Evolutionary conservation across 768 basidiomycete genomes (phyloP).

Genomic region (Suillus brevipes): DNA sequence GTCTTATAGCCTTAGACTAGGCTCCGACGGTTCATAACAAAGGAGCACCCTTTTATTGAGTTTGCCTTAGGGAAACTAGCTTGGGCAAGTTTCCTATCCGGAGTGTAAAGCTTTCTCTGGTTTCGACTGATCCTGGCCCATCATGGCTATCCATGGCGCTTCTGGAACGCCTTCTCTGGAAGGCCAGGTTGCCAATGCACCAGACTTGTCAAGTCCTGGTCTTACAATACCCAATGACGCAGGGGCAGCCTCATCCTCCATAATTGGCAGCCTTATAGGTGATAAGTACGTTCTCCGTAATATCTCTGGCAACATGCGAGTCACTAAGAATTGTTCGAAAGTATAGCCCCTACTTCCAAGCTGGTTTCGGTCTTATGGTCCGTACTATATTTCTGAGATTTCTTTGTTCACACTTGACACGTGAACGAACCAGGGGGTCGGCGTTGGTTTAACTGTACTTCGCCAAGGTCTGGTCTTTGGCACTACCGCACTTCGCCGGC

Average conservation of each 20-base stretch:
- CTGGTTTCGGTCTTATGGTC: slow-evolving; percentile 97
- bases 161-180: background rate
- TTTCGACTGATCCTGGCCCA: background rate
- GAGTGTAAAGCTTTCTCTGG: background rate
- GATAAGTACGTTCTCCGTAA: slow-evolving; percentile 59
- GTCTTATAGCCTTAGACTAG: background rate
- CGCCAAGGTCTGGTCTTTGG: slow-evolving; percentile 70
- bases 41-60: background rate
- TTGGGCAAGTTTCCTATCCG: background rate
- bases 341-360: slow-evolving; percentile 93
- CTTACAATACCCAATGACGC: slow-evolving; percentile 13
- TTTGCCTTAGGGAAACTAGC: background rate
- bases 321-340: slow-evolving; percentile 34
- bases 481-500: slow-evolving; percentile 75
- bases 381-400: slow-evolving; percentile 10
- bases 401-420: background rate
- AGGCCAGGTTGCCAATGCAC: background rate
- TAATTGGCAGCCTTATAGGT: slow-evolving; percentile 44
- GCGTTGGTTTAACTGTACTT: slow-evolving; percentile 76
- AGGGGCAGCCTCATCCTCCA: slow-evolving; percentile 22
- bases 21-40: background rate
- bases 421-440: slow-evolving; percentile 67
- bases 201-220: background rate
- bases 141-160: background rate
- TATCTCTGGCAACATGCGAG: slow-evolving; percentile 4